Percentiles rank a stretch among this genome's conserved stretches.
Evolutionary conservation across 2,329 filamentous ascomycete genomes (phyloP).

Genomic region (Ceratocystis colombiana): DNA sequence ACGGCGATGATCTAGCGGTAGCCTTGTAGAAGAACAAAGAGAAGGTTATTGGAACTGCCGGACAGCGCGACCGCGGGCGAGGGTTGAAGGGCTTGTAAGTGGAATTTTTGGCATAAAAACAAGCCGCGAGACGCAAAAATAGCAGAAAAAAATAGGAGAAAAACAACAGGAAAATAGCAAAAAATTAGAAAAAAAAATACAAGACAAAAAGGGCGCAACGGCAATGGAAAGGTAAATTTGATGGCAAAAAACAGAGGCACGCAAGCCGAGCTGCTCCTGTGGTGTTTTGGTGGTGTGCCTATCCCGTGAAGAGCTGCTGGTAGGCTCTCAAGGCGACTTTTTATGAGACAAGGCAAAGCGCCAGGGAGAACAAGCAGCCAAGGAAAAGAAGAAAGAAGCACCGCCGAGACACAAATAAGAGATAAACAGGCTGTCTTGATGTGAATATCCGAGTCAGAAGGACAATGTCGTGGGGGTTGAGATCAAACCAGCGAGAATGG

Average conservation of each 20-base stretch:
- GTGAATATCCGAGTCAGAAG: constrained; percentile 11
- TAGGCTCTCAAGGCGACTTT: not conserved
- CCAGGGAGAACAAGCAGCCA: not conserved
- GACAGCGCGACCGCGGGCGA: no score
- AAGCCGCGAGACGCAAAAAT: not conserved
- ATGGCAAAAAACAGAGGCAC: no score
- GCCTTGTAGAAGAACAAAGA: not conserved
- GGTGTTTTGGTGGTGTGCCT: not conserved
- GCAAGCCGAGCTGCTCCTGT: not conserved
- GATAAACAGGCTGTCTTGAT: constrained; percentile 4
- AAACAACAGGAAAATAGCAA: not conserved
- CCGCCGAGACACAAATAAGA: constrained; percentile 1
- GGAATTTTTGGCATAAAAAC: no score
- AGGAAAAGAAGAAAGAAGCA: constrained; percentile 2
- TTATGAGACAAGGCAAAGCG: not conserved
- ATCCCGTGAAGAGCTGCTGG: not conserved
- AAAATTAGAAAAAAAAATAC: not conserved
- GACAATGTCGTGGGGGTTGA: not conserved
- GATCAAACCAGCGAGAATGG: not conserved
- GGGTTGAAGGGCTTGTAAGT: no score
- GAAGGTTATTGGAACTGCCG: not conserved
- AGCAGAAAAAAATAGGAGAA: not conserved
- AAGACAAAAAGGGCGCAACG: not conserved
- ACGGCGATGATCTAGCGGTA: not conserved
- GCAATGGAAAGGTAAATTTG: not conserved